Base-by-base conservation (phyloP, 2,329 filamentous ascomycete species). In the Colletotrichum paranaense region DNA sequence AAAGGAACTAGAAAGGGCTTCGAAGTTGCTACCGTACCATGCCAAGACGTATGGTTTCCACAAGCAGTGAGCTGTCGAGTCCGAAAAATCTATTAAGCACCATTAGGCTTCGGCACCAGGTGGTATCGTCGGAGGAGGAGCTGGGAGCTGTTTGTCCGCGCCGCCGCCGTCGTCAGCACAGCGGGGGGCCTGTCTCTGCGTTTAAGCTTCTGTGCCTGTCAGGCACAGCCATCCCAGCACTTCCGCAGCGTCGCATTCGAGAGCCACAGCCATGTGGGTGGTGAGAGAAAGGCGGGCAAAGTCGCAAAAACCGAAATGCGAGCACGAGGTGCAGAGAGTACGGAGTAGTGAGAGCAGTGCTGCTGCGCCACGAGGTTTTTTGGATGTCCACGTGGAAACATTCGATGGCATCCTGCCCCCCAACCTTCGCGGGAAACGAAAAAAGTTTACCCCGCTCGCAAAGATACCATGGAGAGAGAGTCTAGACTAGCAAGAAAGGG, bases 221-320 rank as follows among this genome's bases (percentile, higher is more conserved):
- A 19, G 49, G 62, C n/a, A 62, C 42, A n/a, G 26, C 42, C 52
- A 55, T 22, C 56, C 69, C 64, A 63, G 35, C 11, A 14, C 65
- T 58, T 64, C 66, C 66, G 59, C 42, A 68, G 28, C 52, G 69
- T 72, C 58, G 64, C 57, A 68, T 63, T 58, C 35, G 5, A n/a
- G 46, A 42, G 52, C 66, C 14, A 59, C 38, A 32, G 42, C 38
- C 35, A 52, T 35, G 52, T 38, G 16, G 19, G 4, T n/a, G n/a
- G 24, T 24, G 24, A n/a, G 28, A 16, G 22, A 9, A 30, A 7
- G 4, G 1, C n/a, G 28, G 19, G 28, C 12, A 35, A 35, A 12
- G 11, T 35, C 11, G 1, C 14, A 19, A 19, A 35, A 58, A 35
- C 24, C 24, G 42, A 49, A 22, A 49, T 19, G 19, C 42, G 42